These are phyloP conservation scores for Ormosia emarginata DNA, from an alignment of 306 rosid genomes.

Conservation along the genomic window DNA sequence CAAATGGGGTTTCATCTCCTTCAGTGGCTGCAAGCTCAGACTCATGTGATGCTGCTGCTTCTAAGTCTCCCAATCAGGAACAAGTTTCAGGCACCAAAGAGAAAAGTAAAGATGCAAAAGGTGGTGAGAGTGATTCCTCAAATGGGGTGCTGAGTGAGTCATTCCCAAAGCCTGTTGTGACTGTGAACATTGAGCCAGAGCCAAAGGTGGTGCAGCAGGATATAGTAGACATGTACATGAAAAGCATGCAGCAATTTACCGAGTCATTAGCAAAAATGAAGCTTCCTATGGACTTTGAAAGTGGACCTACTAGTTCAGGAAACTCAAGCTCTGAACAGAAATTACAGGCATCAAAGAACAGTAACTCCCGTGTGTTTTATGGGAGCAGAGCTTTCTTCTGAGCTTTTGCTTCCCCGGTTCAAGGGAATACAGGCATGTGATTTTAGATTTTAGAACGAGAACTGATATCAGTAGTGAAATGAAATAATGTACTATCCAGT, in stretches of 20 bases:
- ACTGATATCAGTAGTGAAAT: slow-evolving; percentile 48
- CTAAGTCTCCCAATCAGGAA: slow-evolving; percentile 35
- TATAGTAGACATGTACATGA: slow-evolving; percentile 93
- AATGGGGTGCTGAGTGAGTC: slow-evolving; percentile 42
- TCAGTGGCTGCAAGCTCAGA: slow-evolving; percentile 49
- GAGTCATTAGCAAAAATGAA: slow-evolving; percentile 97
- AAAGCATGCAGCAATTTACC: slow-evolving; percentile 96
- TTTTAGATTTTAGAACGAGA: slow-evolving; percentile 48
- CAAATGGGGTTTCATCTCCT: slow-evolving; percentile 56
- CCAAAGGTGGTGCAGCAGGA: slow-evolving; percentile 88
- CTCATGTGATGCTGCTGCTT: slow-evolving; percentile 35
- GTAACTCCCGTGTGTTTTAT: slow-evolving; percentile 74
- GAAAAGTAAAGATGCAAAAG: slow-evolving; percentile 42
- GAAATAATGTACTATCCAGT: slow-evolving; percentile 56
- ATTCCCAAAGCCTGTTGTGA: slow-evolving; percentile 45
- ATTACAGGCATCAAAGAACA: slow-evolving; percentile 46
- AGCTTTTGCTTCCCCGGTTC: slow-evolving; percentile 32
- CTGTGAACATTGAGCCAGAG: slow-evolving; percentile 66
- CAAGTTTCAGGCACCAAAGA: slow-evolving; percentile 39
- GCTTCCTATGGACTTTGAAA: slow-evolving; percentile 84
- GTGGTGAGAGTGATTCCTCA: slow-evolving; percentile 57
- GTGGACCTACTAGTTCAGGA: slow-evolving; percentile 66
- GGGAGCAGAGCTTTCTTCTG: slow-evolving; percentile 98
- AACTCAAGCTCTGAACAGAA: slow-evolving; percentile 78
- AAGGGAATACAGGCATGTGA: slow-evolving; percentile 40